These are phyloP conservation scores for Canavalia gladiata DNA, from an alignment of 306 rosid species.

Conservation along the genomic window DNA sequence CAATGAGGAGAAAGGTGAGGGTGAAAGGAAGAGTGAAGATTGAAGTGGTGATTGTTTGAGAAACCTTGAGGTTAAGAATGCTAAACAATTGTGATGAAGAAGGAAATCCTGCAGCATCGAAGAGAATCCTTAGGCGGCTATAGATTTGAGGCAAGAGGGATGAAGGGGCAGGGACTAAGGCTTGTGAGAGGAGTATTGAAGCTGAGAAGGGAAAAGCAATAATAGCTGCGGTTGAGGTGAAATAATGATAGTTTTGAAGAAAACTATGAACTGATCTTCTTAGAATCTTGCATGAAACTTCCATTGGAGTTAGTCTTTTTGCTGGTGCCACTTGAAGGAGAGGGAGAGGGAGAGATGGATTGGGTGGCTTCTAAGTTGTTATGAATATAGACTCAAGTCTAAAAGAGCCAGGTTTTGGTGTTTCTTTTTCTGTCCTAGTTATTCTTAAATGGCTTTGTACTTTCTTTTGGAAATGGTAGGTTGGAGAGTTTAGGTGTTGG, in stretches of 20 bases:
- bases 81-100: conserved; percentile 68
- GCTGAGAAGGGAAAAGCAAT: conserved; percentile 83
- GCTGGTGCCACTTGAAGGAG: conserved; percentile 48
- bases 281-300: conserved; percentile 63
- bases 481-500: conserved; percentile 57
- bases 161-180: conserved; percentile 57
- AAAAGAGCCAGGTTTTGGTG: conserved; percentile 43
- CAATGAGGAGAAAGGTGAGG: conserved; percentile 74
- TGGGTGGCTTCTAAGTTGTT: conserved; percentile 43
- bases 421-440: conserved; percentile 43
- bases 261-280: conserved; percentile 78
- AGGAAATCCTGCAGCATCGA: conserved; percentile 87
- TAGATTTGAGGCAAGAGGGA: conserved; percentile 64
- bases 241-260: conserved; percentile 79
- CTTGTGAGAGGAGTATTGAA: conserved; percentile 77
- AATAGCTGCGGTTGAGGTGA: conserved; percentile 72
- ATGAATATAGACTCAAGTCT: conserved; percentile 37
- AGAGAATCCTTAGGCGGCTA: conserved; percentile 65
- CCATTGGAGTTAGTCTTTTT: conserved; percentile 63
- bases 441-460: conserved; percentile 48
- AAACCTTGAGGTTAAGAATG: conserved; percentile 74
- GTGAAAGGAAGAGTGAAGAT: conserved; percentile 81
- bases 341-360: conserved; percentile 23
- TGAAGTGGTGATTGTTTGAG: conserved; percentile 81
- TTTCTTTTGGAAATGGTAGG: conserved; percentile 52